Base-by-base conservation (phyloP, 1,284 basidiomycete species). In the Trametes hirsuta region DNA sequence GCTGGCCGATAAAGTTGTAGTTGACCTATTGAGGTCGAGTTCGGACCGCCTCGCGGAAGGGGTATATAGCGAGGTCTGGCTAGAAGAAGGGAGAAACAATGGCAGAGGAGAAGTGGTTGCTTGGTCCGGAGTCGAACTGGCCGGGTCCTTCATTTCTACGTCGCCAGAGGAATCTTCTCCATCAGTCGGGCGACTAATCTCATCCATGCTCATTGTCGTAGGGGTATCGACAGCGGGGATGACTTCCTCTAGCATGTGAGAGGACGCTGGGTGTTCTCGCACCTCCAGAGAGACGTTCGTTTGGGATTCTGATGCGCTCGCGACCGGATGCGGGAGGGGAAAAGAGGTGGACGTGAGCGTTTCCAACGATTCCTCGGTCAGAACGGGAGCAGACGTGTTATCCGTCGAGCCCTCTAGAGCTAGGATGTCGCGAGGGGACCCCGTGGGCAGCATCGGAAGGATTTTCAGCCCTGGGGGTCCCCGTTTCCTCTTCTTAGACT, bases 401-500 rank as follows among this genome's bases (percentile, higher is more conserved):
- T 22, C 14, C 18, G 47, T 49, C 9, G 18, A 18, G 18, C 18
- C 18, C 30, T 8, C 30, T 8, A 30, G 30, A 30, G 30, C 30
- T 8, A 30, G 30, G 8, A 5, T 30, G 4, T 30, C 30, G 30
- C 30, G 5, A 8, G 30, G 22, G 21, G n/a, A 14, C 30, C 30
- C 30, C 30, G 30, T 30, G 30, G 30, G 8, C 8, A 45, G 41
- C 8, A 58, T 30, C 2, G 63, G 59, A 9, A 65, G 58, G 48
- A 62, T 10, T 22, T 40, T 59, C 6, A 65, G 24, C 9, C 63
- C 63, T 18, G 63, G 63, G 3, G 63, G 63, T 2, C 50, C 46
- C 22, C 53, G 59, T 14, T 53, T 53, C 39, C 36, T 48, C 52
- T 58, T 62, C 59, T 55, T 64, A 14, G 41, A 25, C 25, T 54